phyloP scores from a whole-genome alignment of 495 filamentous ascomycete genomes.

The Penicillium bovifimosum region DNA sequence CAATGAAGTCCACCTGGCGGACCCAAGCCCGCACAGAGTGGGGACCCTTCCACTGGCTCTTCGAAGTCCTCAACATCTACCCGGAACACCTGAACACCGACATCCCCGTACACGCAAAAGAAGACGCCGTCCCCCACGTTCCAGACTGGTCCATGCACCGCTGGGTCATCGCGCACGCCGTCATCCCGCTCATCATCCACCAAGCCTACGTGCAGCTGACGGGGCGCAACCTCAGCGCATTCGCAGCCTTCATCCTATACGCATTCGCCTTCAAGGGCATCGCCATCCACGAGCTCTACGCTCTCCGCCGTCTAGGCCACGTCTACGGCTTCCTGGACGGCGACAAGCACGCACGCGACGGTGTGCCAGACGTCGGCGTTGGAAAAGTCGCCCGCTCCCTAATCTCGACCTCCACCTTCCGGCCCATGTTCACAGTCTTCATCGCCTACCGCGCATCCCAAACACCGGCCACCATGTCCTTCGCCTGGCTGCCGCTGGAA shows the following conservation, averaged over 20 bases:
- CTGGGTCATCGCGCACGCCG: conserved; percentile 25
- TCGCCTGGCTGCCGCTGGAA: conserved; percentile 27
- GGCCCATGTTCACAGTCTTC: conserved; percentile 31
- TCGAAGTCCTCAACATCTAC: conserved; percentile 26
- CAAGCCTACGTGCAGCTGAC: conserved; percentile 25
- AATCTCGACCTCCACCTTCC: conserved; percentile 26
- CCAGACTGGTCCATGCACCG: conserved; percentile 30
- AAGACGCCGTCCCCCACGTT: conserved; percentile 24
- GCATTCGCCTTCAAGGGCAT: conserved; percentile 26
- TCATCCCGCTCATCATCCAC: conserved; percentile 24
- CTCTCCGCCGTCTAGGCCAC: conserved; percentile 28
- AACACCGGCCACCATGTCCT: conserved; percentile 22
- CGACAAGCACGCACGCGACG: conserved; percentile 35
- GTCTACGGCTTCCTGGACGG: conserved; percentile 33
- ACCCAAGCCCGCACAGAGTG: conserved; percentile 23
- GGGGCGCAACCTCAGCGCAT: conserved; percentile 20
- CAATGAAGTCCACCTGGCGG: conserved; percentile 36
- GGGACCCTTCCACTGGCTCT: conserved; percentile 32
- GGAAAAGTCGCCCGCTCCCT: conserved; percentile 27
- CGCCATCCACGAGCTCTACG: conserved; percentile 29
- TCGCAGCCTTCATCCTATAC: conserved; percentile 27
- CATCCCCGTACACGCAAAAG: conserved; percentile 23
- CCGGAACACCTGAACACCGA: conserved; percentile 23
- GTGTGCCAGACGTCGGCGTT: conserved; percentile 33
- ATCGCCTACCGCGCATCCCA: conserved; percentile 24